Base-by-base conservation (phyloP, 169 alveolate species). In the Plasmodium inui region DNA sequence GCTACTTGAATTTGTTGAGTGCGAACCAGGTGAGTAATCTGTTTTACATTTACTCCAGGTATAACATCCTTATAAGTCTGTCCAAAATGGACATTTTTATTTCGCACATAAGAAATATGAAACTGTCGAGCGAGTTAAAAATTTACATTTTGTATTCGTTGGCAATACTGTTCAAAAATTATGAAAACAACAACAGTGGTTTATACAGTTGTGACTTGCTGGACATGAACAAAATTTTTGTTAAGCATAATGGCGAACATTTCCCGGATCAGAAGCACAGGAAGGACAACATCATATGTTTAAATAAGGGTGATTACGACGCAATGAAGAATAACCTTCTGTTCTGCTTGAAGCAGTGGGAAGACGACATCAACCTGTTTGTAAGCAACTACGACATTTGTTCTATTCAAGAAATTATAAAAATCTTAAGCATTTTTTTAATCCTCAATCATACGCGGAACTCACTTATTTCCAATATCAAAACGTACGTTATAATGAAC, bases 131-230 rank as follows among this genome's bases (percentile, higher is more conserved):
- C 14, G 91, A 89, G 32, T 67, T 89, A 89, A 89, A 89, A 89
- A 89, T 89, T 61, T 89, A 89, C 26, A 37, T 89, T 57, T 46
- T 89, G 26, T 89, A 89, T 89, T 89, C 94, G 6, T 89, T 89
- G 28, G 30, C 86, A 46, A 79, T 89, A 44, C 90, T 89, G 67
- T 89, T 89, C 67, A 89, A 89, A 80, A 89, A 89, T 89, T 80
- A 80, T 78, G 94, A 89, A 89, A 70, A 53, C 61, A 89, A 57
- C 83, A 70, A 34, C 37, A 57, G 37, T 67, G 76, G 76, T 67
- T n/a, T 79, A 14, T 89, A 79, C 70, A 57, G 71, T 80, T 89
- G 80, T 89, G 46, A 89, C 82, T 9, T 41, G 32, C 50, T 89
- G 26, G 90, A 89, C 74, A 50, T 89, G 39, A 79, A 67, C 34